Conservation (phyloP, 2,329 filamentous ascomycete genomes). For the Nemania sp. region DNA sequence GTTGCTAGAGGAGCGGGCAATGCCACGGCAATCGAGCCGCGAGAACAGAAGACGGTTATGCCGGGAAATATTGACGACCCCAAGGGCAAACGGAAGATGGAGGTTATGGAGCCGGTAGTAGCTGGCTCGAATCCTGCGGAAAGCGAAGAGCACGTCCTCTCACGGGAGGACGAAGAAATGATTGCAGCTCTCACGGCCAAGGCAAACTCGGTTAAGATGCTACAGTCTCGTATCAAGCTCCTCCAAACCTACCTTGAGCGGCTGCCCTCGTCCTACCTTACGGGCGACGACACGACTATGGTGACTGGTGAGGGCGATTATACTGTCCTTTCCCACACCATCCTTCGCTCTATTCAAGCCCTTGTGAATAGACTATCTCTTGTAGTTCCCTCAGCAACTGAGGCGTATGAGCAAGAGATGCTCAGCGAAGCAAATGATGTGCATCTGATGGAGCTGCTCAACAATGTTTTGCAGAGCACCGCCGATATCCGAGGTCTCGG, state of each 20-base stretch:
- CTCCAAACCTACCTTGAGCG: constrained; percentile 81
- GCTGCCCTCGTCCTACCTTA: constrained; percentile 74
- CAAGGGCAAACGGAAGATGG: constrained; percentile 64
- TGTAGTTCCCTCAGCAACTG: constrained; percentile 76
- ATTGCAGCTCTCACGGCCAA: constrained; percentile 82
- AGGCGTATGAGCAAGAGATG: constrained; percentile 76
- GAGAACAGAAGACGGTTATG: constrained; percentile 57
- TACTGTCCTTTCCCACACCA: constrained; percentile 70
- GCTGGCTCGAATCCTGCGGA: constrained; percentile 47
- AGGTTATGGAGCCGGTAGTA: constrained; percentile 49
- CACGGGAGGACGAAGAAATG: constrained; percentile 70
- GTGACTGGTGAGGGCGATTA: constrained; percentile 51
- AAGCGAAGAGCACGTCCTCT: constrained; percentile 60
- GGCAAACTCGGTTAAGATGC: constrained; percentile 92
- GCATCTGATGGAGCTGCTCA: constrained; percentile 79
- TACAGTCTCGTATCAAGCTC: constrained; percentile 80
- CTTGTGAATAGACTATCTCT: constrained; percentile 86
- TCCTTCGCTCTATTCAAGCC: constrained; percentile 89
- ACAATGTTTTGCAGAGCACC: constrained; percentile 78
- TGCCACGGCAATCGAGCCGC: constrained; percentile 69
- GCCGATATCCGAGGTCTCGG: constrained; percentile 79
- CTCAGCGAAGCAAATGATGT: constrained; percentile 87
- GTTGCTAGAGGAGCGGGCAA: constrained; percentile 87
- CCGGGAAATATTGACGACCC: constrained; percentile 59
- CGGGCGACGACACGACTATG: constrained; percentile 54